Evolutionary conservation across 2,329 filamentous ascomycete genomes (phyloP).

Genomic region (Aureobasidium leucospermi): DNA sequence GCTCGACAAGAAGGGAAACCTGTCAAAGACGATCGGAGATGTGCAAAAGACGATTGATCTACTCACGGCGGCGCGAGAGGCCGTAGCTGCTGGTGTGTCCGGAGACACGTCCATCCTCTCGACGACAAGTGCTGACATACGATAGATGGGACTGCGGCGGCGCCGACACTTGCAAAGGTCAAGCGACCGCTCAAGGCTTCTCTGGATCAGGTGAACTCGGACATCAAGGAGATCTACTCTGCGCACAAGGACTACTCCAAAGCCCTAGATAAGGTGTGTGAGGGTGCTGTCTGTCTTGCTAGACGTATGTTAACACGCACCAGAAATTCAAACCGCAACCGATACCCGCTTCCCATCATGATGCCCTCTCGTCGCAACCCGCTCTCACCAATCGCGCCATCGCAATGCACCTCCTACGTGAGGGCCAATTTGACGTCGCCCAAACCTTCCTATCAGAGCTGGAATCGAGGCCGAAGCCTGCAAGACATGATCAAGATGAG

Average conservation of each 20-base stretch:
- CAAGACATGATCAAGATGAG: neutral
- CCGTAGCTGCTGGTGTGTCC: constrained; percentile 60
- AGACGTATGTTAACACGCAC: neutral
- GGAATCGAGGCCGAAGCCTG: constrained; percentile 5
- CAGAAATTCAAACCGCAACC: constrained; percentile 62
- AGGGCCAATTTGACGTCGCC: constrained; percentile 87
- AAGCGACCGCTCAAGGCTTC: constrained; percentile 78
- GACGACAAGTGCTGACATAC: neutral
- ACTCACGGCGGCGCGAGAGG: constrained; percentile 64
- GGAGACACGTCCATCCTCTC: neutral
- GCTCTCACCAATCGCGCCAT: constrained; percentile 85
- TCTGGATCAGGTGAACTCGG: constrained; percentile 72
- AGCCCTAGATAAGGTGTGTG: constrained; percentile 65
- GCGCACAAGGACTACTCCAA: constrained; percentile 79
- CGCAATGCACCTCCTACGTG: constrained; percentile 89
- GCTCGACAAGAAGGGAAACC: constrained; percentile 61
- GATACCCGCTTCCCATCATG: constrained; percentile 68
- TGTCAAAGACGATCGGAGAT: constrained; percentile 65
- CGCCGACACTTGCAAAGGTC: constrained; percentile 70
- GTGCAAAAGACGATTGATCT: constrained; percentile 77
- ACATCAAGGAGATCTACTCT: constrained; percentile 75
- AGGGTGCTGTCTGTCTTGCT: neutral
- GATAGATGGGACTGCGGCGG: constrained; percentile 21
- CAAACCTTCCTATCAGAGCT: constrained; percentile 66
- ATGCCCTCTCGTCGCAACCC: constrained; percentile 68